Conservation (phyloP, 768 basidiomycete genomes). For the Solioccasus polychromus region DNA sequence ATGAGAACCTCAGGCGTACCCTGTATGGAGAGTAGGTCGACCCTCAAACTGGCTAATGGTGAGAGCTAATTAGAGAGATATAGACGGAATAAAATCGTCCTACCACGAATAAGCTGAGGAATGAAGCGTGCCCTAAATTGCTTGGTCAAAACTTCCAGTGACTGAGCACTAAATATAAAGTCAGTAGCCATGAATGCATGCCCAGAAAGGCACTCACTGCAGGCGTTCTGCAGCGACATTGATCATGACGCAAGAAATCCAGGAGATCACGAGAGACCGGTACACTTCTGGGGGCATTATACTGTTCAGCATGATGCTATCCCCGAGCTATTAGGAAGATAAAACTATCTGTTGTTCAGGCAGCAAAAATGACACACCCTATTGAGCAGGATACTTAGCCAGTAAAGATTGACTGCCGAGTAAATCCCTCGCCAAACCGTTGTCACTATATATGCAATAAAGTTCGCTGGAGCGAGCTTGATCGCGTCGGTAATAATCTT, state of each 20-base stretch:
- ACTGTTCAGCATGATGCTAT: neutral
- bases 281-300: conserved; percentile 1
- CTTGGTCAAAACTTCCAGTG: conserved; percentile 21
- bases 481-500: conserved; percentile 17
- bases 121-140: conserved; percentile 38
- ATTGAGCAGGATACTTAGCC: conserved; percentile 32
- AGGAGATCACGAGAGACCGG: conserved; percentile 23
- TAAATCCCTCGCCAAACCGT: conserved; percentile 31
- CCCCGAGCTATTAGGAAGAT: conserved; percentile 15
- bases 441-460: conserved; percentile 25
- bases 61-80: conserved; percentile 7
- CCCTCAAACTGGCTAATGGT: conserved; percentile 22
- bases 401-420: conserved; percentile 36
- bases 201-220: conserved; percentile 12
- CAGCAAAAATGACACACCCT: conserved; percentile 8
- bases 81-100: neutral
- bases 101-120: conserved; percentile 39
- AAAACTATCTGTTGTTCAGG: neutral
- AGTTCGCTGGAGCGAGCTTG: conserved; percentile 18
- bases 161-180: conserved; percentile 15
- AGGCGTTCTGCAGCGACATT: conserved; percentile 21
- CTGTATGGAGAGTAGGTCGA: conserved; percentile 19
- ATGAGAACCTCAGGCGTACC: conserved; percentile 7
- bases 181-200: conserved; percentile 2
- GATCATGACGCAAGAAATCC: conserved; percentile 27